A percentile compares a stretch with the other conserved stretches of the same genome.
phyloP scores from a whole-genome alignment of 306 rosid species.

The Begonia masoniana region DNA sequence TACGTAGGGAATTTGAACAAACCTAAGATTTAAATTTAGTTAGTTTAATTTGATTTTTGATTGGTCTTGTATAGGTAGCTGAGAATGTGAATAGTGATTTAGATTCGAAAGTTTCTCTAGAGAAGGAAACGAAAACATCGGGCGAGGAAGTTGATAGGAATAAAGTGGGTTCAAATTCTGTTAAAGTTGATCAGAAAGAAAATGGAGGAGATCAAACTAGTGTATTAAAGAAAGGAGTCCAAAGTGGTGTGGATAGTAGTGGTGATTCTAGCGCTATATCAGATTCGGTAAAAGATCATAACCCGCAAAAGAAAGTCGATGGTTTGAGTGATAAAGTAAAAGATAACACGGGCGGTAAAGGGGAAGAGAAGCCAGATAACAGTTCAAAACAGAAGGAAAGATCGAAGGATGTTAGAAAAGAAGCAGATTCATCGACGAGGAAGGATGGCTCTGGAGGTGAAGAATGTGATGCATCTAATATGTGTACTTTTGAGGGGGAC shows the following conservation, averaged over 20 bases:
- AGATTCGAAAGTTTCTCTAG: slow-evolving; percentile 2
- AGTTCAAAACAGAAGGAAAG: slow-evolving; percentile 7
- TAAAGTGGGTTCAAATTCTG: slow-evolving; percentile 6
- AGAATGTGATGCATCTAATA: slow-evolving; percentile 33
- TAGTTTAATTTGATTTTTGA: neutral
- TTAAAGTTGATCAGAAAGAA: slow-evolving; percentile 8
- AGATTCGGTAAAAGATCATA: slow-evolving; percentile 1
- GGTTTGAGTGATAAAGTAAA: slow-evolving; percentile 4
- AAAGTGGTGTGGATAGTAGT: slow-evolving; percentile 7
- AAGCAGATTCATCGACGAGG: slow-evolving; percentile 6
- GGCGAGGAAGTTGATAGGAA: slow-evolving; percentile 1
- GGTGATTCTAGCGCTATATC: slow-evolving; percentile 12
- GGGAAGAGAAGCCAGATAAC: slow-evolving; percentile 8
- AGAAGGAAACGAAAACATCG: slow-evolving; percentile 2
- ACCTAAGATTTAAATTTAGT: slow-evolving; percentile 3
- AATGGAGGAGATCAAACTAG: slow-evolving; percentile 5
- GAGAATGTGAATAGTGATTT: slow-evolving; percentile 8
- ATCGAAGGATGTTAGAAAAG: slow-evolving; percentile 12
- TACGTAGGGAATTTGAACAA: neutral
- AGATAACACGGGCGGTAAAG: slow-evolving; percentile 8
- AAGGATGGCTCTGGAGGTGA: slow-evolving; percentile 20
- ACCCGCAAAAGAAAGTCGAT: slow-evolving; percentile 6
- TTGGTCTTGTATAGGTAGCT: slow-evolving; percentile 19
- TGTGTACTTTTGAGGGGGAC: slow-evolving; percentile 20
- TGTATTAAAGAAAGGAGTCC: slow-evolving; percentile 8